These are phyloP conservation scores for Pseudocercospora musae DNA, from an alignment of 2,329 filamentous ascomycete genomes.

Conservation along the genomic window DNA sequence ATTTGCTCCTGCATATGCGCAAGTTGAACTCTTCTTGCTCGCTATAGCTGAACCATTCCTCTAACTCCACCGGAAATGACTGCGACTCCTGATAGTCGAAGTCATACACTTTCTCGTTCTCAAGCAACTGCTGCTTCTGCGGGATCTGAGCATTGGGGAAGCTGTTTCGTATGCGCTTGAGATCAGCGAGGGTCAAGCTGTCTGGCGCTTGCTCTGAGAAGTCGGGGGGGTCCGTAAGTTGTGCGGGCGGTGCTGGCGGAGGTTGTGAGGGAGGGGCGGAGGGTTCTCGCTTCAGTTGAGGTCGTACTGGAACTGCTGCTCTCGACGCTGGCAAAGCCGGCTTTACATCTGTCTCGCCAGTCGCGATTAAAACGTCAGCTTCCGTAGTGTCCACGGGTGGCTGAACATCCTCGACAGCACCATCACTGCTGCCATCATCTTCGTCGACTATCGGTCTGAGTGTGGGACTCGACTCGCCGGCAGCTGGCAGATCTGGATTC, in stretches of 20 bases:
- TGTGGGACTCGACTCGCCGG: slow-evolving; percentile 34
- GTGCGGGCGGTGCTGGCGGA: slow-evolving; percentile 40
- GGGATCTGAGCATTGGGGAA: slow-evolving; percentile 42
- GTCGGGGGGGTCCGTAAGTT: slow-evolving; percentile 33
- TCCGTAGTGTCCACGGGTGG: slow-evolving; percentile 8
- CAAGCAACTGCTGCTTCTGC: slow-evolving; percentile 31
- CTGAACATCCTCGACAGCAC: slow-evolving; percentile 6
- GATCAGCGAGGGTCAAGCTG: slow-evolving; percentile 47
- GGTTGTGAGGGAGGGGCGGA: slow-evolving; percentile 43
- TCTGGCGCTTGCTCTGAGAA: slow-evolving; percentile 38
- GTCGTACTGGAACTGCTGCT: slow-evolving; percentile 31
- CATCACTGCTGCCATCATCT: slow-evolving; percentile 15
- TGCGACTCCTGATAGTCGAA: slow-evolving; percentile 60
- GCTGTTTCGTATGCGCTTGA: slow-evolving; percentile 44
- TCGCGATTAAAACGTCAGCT: slow-evolving; percentile 17
- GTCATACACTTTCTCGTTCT: slow-evolving; percentile 60
- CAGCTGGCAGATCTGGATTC: slow-evolving; percentile 35
- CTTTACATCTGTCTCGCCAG: slow-evolving; percentile 15
- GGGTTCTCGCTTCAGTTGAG: slow-evolving; percentile 40
- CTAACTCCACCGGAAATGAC: slow-evolving; percentile 77
- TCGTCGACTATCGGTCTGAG: slow-evolving; percentile 27
- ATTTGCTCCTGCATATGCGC: slow-evolving; percentile 69
- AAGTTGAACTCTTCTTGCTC: slow-evolving; percentile 80
- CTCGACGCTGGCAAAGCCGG: slow-evolving; percentile 21
- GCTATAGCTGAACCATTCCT: slow-evolving; percentile 96